phyloP scores from a whole-genome alignment of 352 stramenopile species.

The Phytophthora nicotianae region DNA sequence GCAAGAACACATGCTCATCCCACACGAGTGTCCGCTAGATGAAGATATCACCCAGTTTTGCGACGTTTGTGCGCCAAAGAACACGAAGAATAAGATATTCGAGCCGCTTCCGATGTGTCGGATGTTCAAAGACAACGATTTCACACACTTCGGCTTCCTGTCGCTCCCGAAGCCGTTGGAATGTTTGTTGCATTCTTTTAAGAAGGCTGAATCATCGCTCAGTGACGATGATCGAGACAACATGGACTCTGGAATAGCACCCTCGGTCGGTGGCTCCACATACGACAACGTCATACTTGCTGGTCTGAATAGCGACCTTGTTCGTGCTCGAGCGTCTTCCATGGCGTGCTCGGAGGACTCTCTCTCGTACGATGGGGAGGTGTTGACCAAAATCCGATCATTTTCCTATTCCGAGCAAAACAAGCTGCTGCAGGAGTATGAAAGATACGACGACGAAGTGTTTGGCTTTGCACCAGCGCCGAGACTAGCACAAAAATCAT shows the following conservation, averaged over 20 bases:
- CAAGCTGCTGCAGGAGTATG: constrained; percentile 56
- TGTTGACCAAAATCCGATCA: constrained; percentile 52
- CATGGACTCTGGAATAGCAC: constrained; percentile 30
- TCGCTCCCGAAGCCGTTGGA: constrained; percentile 72
- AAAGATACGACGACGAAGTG: constrained; percentile 76
- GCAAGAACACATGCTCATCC: constrained; percentile 77
- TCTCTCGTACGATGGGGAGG: constrained; percentile 41
- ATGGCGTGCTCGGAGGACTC: constrained; percentile 58
- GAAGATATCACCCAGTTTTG: constrained; percentile 72
- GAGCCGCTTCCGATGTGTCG: constrained; percentile 78
- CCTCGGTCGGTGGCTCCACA: constrained; percentile 49
- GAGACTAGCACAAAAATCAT: constrained; percentile 42
- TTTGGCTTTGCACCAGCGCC: constrained; percentile 48
- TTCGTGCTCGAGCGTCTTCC: constrained; percentile 63
- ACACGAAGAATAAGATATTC: constrained; percentile 56
- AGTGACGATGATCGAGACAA: constrained; percentile 50
- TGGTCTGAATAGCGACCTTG: constrained; percentile 70
- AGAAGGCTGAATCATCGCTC: constrained; percentile 23
- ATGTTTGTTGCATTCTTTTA: constrained; percentile 58
- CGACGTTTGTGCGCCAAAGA: constrained; percentile 61
- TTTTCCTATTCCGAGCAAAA: constrained; percentile 55
- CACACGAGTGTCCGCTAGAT: constrained; percentile 70
- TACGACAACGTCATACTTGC: constrained; percentile 60
- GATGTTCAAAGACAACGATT: constrained; percentile 65
- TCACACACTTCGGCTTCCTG: constrained; percentile 39